Percentiles rank a stretch among this genome's conserved stretches.
phyloP scores from a whole-genome alignment of 176 grass and related monocot species.

The bread wheat (Triticum aestivum) region DNA sequence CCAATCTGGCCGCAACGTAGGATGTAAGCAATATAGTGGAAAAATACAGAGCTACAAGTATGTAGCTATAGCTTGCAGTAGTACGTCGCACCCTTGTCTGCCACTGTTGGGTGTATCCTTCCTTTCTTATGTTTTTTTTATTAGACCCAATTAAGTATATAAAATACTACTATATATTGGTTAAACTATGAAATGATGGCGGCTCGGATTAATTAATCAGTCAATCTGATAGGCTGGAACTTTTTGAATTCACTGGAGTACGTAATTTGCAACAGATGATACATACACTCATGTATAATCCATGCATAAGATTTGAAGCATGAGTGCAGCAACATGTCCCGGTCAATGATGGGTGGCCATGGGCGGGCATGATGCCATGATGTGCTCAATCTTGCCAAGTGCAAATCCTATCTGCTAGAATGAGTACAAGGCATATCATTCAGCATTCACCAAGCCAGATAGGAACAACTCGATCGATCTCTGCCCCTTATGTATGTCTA shows the following conservation, averaged over 20 bases:
- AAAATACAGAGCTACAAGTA: background rate
- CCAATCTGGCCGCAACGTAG: background rate
- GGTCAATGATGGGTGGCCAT: background rate
- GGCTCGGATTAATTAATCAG: no score
- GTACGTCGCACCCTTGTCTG: background rate
- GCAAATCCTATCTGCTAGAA: background rate
- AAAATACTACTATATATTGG: no score
- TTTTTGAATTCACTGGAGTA: no score
- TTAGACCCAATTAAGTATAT: background rate
- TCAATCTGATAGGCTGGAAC: no score
- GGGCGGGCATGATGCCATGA: background rate
- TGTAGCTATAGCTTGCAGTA: background rate
- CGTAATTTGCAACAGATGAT: background rate
- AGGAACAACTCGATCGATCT: background rate
- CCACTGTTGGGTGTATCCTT: background rate
- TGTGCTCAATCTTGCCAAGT: slow-evolving; percentile 21
- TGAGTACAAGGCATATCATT: slow-evolving; percentile 17
- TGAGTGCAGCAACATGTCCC: background rate
- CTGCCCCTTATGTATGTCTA: no score
- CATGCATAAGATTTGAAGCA: background rate
- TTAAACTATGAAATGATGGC: no score
- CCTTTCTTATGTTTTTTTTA: background rate
- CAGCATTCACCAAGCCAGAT: slow-evolving; percentile 11
- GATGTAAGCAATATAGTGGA: background rate
- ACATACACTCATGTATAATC: background rate